These are phyloP conservation scores for Phytophthora multivora DNA, from an alignment of 352 stramenopile genomes.

Conservation along the genomic window DNA sequence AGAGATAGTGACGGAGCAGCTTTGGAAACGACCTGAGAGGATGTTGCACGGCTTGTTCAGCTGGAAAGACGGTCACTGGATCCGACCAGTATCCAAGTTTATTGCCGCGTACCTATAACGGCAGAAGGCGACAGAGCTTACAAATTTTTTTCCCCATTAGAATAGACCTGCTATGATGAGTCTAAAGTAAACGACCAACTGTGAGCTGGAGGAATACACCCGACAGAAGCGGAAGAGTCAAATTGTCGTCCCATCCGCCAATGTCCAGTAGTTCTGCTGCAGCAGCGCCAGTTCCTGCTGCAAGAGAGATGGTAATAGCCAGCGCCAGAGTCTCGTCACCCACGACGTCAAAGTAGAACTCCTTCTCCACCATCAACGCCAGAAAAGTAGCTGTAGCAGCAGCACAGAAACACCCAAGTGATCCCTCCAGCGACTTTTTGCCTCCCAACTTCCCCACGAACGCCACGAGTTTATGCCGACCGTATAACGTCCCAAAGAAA, in stretches of 20 bases:
- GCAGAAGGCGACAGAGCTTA: constrained; percentile 2
- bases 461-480: constrained; percentile 35
- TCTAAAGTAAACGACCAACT: constrained; percentile 27
- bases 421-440: constrained; percentile 57
- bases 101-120: constrained; percentile 59
- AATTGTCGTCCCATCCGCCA: constrained; percentile 62
- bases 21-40: constrained; percentile 68
- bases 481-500: constrained; percentile 50
- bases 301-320: constrained; percentile 21
- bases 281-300: constrained; percentile 41
- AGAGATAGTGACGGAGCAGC: constrained; percentile 62
- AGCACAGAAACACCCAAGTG: constrained; percentile 42
- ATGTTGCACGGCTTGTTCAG: constrained; percentile 61
- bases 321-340: neutral
- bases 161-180: constrained; percentile 21
- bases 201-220: constrained; percentile 42
- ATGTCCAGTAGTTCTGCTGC: constrained; percentile 49
- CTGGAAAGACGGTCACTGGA: constrained; percentile 82
- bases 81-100: constrained; percentile 69
- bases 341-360: constrained; percentile 32
- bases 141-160: constrained; percentile 12
- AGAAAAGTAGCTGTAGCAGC: constrained; percentile 27
- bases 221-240: constrained; percentile 55
- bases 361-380: constrained; percentile 26
- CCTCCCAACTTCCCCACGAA: constrained; percentile 25